phyloP scores from a whole-genome alignment of 768 basidiomycete species.

The Pleurotus djamor region DNA sequence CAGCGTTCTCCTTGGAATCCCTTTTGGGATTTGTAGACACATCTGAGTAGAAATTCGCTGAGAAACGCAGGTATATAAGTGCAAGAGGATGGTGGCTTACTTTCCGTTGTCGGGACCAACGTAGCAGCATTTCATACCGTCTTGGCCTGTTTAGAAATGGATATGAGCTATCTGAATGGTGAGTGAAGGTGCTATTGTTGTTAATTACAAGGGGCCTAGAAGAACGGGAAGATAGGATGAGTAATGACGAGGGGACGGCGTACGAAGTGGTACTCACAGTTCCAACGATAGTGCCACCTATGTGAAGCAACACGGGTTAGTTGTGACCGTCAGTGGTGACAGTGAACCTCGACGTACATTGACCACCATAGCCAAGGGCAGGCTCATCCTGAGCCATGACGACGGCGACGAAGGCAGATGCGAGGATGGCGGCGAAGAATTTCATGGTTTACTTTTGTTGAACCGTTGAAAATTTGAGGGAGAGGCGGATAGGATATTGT shows the following conservation, averaged over 20 bases:
- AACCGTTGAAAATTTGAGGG: not conserved
- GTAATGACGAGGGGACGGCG: not conserved
- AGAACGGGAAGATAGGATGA: not conserved
- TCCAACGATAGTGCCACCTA: not conserved
- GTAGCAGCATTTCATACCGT: not conserved
- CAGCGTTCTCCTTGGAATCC: not conserved
- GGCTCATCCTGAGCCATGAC: conserved; percentile 2
- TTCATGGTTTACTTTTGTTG: not conserved
- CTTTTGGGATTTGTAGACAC: not conserved
- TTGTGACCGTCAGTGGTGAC: not conserved
- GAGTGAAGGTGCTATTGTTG: not conserved
- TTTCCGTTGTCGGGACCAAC: not conserved
- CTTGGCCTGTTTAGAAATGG: not conserved
- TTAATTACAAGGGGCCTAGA: not conserved
- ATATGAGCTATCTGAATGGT: not conserved
- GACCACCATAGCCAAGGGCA: not conserved
- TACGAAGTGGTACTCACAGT: not conserved
- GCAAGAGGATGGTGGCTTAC: not conserved
- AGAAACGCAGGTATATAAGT: not conserved
- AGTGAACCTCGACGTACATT: not conserved
- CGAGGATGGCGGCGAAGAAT: not conserved
- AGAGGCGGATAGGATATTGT: no score
- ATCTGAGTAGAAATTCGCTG: not conserved
- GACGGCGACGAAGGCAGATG: not conserved
- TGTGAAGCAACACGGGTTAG: not conserved